Base-by-base conservation (phyloP, 768 basidiomycete species). In the Tricholoma flavovirens region DNA sequence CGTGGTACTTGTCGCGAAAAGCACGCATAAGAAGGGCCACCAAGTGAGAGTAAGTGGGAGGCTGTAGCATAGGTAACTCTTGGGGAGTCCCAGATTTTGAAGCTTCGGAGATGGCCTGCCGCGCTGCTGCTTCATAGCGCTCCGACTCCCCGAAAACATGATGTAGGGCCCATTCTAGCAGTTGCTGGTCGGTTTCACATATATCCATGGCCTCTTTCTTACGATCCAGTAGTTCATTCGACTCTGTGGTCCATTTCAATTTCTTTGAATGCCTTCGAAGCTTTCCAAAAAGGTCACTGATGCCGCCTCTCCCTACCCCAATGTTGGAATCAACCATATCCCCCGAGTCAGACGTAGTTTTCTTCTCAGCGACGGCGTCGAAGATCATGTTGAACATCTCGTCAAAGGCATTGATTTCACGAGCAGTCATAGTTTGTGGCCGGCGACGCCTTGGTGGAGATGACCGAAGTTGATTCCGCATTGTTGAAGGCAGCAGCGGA, bases 331-430 rank as follows among this genome's bases (percentile, higher is more conserved):
- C 60, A 51, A 21, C 57, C n/a, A 53, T 54, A 30, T 60, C 48
- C 19, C 45, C 48, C 11, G 49, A 38, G n/a, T 49, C 46, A 14
- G 38, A 33, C 19, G 43, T 53, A 12, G 60, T 58, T 24, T 69
- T 71, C 21, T 72, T 67, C 49, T 71, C 70, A 35, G 73, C 71
- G 56, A 75, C 75, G 14, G 80, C 79, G 48, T 81, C 74, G 66
- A 90, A 88, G 35, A 90, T 82, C 70, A 86, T 69, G 61, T 83
- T 76, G 61, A 90, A 88, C 80, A 90, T 86, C 29, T 85, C 83
- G 62, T 87, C 81, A 60, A 91, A 86, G 4, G 81, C 81, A 56
- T 65, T 76, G 56, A 78, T 76, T 71, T 91, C 90, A 45, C 79
- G 78, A 0, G 82, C 83, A 0, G 87, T 88, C 78, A 90, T 83